Evolutionary conservation across 176 grass and related monocot genomes (phyloP), one percentile per base, ranked within the genome.

Genomic region (Pontederia crassipes): DNA sequence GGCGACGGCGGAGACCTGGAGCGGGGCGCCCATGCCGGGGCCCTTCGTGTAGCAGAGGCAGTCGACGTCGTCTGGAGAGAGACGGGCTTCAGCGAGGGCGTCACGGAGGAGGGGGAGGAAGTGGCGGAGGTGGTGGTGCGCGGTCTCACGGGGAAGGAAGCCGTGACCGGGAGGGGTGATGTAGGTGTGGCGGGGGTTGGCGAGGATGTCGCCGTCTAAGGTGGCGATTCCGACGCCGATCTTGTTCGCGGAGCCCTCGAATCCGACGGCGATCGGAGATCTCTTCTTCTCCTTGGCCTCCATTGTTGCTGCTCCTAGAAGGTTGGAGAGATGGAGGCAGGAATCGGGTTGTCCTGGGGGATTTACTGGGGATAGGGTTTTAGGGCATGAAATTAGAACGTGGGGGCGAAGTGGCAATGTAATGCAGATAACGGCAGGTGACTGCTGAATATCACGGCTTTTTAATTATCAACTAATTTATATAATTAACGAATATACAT

Each of bases 31-130:
- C 84, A 97, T 91, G 74, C 84, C 87, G 11, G 93, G 93, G 4
- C 87, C 93, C 17, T 73, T 86, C 55, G 87, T 97, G 84, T 88
- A 97, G 87, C 93, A 91, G 55, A 98, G 55, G 75, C 87, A 98
- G 70, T 83, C 73, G 27, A 97, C 49, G 45, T 97, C 84, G 20
- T 70, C 54, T 0, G 84, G 79, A 52, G 81, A 61, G 64, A 83
- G 62, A 1, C 45, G 62, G 14, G 84, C 78, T 1, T 71, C 81
- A 13, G 51, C 14, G 14, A 91, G 84, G 18, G 87, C 78, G 1
- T 66, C 51, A 28, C 78, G 76, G 50, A 98, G 76, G 74, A 97
- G 79, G n/a, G 87, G 81, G 8, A 97, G 84, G 40, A 90, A 64
- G 71, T 91, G 92, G 45, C 52, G 81, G 45, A 88, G 84, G 70